A percentile compares a stretch with the other conserved stretches of the same genome.
Conservation (phyloP, 495 filamentous ascomycete genomes). For the Aspergillus indologenus region DNA sequence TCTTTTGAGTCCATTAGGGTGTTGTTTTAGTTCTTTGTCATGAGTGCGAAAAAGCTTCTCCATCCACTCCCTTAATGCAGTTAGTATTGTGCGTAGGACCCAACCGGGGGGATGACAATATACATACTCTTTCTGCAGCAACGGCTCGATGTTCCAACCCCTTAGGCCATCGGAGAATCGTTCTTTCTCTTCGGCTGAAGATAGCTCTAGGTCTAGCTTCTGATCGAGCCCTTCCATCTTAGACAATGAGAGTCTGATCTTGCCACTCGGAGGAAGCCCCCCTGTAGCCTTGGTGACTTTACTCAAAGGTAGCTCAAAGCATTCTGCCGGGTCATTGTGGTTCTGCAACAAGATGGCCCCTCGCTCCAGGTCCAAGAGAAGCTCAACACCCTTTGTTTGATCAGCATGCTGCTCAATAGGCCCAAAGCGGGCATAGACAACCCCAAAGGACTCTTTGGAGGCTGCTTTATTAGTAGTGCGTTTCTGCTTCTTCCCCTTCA, state of each 20-base stretch:
- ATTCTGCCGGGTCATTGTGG: neutral
- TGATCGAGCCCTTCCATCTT: slow-evolving; percentile 20
- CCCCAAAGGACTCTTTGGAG: slow-evolving; percentile 8
- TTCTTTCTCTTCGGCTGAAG: slow-evolving; percentile 17
- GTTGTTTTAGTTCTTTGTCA: slow-evolving; percentile 10
- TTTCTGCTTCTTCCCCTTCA: slow-evolving; percentile 19
- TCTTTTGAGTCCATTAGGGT: slow-evolving; percentile 15
- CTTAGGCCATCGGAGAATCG: slow-evolving; percentile 20
- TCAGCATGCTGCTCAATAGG: slow-evolving; percentile 11
- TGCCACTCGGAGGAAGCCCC: slow-evolving; percentile 28
- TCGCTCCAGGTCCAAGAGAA: slow-evolving; percentile 17
- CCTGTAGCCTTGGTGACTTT: slow-evolving; percentile 20
- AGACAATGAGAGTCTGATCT: slow-evolving; percentile 34
- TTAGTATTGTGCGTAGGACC: slow-evolving; percentile 11
- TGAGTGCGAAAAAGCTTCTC: slow-evolving; percentile 32
- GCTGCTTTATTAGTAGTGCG: slow-evolving; percentile 1
- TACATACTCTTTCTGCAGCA: slow-evolving; percentile 24
- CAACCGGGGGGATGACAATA: neutral
- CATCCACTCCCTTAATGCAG: slow-evolving; percentile 31
- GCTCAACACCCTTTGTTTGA: slow-evolving; percentile 1
- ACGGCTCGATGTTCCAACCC: slow-evolving; percentile 11
- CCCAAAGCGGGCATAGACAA: slow-evolving; percentile 26
- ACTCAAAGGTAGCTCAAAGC: slow-evolving; percentile 17
- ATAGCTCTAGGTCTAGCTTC: slow-evolving; percentile 40
- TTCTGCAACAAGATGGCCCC: slow-evolving; percentile 7